phyloP scores from a whole-genome alignment of 179 eudicot genomes.

The Pouteria campechiana region DNA sequence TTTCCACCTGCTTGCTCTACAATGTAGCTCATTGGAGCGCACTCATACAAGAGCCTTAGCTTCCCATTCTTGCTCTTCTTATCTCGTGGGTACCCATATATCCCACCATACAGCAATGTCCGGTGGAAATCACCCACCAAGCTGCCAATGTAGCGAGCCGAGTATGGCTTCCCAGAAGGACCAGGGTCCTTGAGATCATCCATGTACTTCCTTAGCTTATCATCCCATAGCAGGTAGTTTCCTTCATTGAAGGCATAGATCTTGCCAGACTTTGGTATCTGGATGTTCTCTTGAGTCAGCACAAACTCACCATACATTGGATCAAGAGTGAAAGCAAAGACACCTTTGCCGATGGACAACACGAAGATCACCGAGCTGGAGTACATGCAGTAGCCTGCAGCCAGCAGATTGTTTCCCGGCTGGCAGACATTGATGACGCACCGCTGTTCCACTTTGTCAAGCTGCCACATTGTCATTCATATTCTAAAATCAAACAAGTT shows the following conservation, averaged over 20 bases:
- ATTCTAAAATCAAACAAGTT: too few species aligned
- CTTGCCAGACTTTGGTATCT: conserved; percentile 81
- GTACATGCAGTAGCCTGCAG: conserved; percentile 98
- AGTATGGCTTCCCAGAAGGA: conserved; percentile 72
- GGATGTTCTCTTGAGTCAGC: conserved; percentile 58
- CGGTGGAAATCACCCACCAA: conserved; percentile 90
- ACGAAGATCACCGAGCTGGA: conserved; percentile 90
- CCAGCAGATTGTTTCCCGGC: conserved; percentile 81
- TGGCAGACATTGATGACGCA: conserved; percentile 82
- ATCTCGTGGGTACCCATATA: conserved; percentile 87
- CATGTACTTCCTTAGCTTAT: conserved; percentile 73
- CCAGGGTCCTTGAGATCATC: conserved; percentile 90
- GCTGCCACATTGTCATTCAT: too few species aligned
- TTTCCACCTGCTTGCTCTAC: conserved; percentile 96
- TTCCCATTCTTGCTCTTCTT: conserved; percentile 86
- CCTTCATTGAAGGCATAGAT: conserved; percentile 92
- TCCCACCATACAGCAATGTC: conserved; percentile 78
- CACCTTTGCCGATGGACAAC: conserved; percentile 73
- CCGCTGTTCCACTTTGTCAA: conserved; percentile 37
- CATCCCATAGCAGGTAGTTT: conserved; percentile 90
- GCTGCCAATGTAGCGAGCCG: conserved; percentile 82
- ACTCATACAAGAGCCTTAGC: conserved; percentile 78
- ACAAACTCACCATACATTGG: conserved; percentile 95
- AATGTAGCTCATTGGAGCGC: conserved; percentile 94
- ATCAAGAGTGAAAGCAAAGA: conserved; percentile 64